Evolutionary conservation across 2,329 filamentous ascomycete species (phyloP).

Genomic region (Diplodia intermedia): DNA sequence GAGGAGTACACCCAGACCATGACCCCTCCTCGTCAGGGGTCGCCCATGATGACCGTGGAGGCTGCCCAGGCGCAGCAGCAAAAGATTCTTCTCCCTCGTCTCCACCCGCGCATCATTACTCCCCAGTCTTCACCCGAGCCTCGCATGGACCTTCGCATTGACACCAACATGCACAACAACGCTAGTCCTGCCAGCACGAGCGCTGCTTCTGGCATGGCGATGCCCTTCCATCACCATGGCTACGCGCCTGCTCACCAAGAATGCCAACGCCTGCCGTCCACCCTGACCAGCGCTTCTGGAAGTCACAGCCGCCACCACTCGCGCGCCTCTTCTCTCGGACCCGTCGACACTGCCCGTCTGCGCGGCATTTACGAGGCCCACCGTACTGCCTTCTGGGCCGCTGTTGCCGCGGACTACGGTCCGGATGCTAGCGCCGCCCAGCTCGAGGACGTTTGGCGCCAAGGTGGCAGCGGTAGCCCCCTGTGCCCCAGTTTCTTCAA

Average conservation of each 20-base stretch:
- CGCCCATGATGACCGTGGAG: constrained; percentile 41
- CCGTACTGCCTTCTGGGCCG: constrained; percentile 74
- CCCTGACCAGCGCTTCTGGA: constrained; percentile 47
- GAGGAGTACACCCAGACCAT: constrained; percentile 43
- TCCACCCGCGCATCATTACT: constrained; percentile 55
- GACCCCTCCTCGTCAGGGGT: constrained; percentile 50
- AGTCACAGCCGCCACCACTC: constrained; percentile 42
- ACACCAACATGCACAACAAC: constrained; percentile 47
- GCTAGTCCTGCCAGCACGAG: constrained; percentile 1
- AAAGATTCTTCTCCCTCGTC: constrained; percentile 66
- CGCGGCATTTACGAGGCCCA: constrained; percentile 73
- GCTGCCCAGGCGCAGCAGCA: constrained; percentile 47
- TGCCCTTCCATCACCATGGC: constrained; percentile 31
- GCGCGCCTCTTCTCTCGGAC: constrained; percentile 50
- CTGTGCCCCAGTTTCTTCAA: constrained; percentile 21
- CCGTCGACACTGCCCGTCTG: constrained; percentile 71
- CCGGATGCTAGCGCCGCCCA: constrained; percentile 65
- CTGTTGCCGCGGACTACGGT: constrained; percentile 75
- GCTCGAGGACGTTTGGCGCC: constrained; percentile 73
- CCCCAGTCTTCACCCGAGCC: constrained; percentile 49
- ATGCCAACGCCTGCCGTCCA: constrained; percentile 45
- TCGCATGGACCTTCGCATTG: constrained; percentile 51
- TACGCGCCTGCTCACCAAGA: constrained; percentile 19
- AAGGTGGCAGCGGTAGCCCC: constrained; percentile 29
- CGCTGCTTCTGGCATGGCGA: constrained; percentile 49